phyloP scores from a whole-genome alignment of 2,329 filamentous ascomycete species.

The Dactylellina leptospora region DNA sequence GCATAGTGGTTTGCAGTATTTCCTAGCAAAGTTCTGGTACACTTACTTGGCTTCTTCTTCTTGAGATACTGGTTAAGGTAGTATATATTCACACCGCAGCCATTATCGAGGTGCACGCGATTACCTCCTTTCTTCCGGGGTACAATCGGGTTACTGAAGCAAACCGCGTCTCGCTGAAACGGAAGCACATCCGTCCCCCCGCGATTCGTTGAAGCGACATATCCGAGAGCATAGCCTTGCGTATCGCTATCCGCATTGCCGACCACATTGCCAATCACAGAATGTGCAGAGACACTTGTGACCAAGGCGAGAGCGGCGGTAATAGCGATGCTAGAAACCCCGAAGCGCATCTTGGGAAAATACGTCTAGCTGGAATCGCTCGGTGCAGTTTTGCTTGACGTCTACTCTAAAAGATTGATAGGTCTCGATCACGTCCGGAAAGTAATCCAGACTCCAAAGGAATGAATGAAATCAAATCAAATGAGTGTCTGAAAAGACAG shows the following conservation, averaged over 20 bases:
- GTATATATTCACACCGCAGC: background rate
- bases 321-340: no score
- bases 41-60: background rate
- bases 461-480: no score
- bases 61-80: background rate
- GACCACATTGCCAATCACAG: background rate
- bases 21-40: no score
- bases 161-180: constrained; percentile 4
- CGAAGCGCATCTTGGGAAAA: no score
- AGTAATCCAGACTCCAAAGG: no score
- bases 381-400: no score
- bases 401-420: no score
- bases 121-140: background rate
- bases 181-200: background rate
- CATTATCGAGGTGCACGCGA: background rate
- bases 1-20: no score
- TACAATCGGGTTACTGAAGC: background rate
- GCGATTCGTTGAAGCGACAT: background rate
- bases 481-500: no score
- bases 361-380: no score
- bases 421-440: no score
- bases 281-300: background rate
- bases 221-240: background rate
- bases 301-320: no score
- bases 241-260: background rate